Evolutionary conservation across 768 basidiomycete species (phyloP).

Genomic region (Amylocystis lapponica): DNA sequence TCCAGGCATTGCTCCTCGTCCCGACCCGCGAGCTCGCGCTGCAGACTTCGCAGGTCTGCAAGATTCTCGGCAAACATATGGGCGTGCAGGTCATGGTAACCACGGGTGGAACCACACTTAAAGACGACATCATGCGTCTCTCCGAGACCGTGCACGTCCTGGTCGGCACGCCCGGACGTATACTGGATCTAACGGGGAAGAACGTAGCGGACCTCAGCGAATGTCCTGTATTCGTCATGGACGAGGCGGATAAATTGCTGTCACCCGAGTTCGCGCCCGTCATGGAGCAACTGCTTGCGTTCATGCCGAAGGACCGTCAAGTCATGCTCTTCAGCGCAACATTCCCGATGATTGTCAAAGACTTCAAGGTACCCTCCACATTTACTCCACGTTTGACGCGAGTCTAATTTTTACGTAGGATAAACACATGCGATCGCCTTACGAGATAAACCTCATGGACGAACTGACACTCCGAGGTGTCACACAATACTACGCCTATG

Average conservation of each 20-base stretch:
- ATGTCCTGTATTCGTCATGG: constrained; percentile 98
- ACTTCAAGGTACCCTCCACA: constrained; percentile 73
- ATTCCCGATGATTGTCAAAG: constrained; percentile 98
- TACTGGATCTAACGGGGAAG: constrained; percentile 92
- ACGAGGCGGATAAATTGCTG: constrained; percentile 97
- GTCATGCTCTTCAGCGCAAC: constrained; percentile 99
- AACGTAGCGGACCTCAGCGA: constrained; percentile 89
- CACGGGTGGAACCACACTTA: constrained; percentile 95
- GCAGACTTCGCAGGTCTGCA: constrained; percentile 98
- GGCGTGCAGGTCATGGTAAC: constrained; percentile 97
- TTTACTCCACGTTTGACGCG: constrained; percentile 38
- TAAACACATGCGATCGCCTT: constrained; percentile 92
- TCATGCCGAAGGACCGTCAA: constrained; percentile 81
- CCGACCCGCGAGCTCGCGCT: constrained; percentile 98
- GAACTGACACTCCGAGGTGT: constrained; percentile 98
- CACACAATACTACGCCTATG: constrained; percentile 98
- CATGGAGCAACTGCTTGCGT: constrained; percentile 90
- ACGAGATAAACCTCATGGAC: constrained; percentile 99
- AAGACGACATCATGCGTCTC: constrained; percentile 94
- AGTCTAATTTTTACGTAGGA: constrained; percentile 45
- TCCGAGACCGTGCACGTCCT: constrained; percentile 90
- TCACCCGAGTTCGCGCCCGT: constrained; percentile 97
- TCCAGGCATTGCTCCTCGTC: constrained; percentile 94
- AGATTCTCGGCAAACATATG: constrained; percentile 95
- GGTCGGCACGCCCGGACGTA: constrained; percentile 94